Evolutionary conservation across 192 early-diverging fungal genomes (phyloP).

Genomic region (Pilaira anomala): DNA sequence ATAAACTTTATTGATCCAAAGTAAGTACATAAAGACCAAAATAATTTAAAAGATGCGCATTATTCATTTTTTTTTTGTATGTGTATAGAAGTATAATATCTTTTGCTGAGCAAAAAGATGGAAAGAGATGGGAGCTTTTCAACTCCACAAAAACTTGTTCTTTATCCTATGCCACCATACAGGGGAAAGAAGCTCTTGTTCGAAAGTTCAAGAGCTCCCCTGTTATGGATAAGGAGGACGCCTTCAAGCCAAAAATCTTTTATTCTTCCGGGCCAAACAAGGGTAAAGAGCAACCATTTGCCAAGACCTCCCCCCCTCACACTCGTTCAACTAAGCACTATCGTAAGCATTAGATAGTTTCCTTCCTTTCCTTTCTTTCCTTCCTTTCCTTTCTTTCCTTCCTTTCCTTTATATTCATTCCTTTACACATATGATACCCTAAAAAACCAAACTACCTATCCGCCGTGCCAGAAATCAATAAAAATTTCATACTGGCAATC

Average conservation of each 20-base stretch:
- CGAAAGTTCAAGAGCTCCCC: slow-evolving; percentile 76
- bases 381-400: no score
- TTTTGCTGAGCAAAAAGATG: slow-evolving; percentile 64
- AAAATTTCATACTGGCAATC: no score
- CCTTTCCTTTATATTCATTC: no score
- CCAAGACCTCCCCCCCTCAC: no score
- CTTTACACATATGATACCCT: no score
- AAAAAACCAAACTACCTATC: no score
- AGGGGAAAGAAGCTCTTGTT: slow-evolving; percentile 69
- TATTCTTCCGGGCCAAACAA: slow-evolving; percentile 52
- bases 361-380: no score
- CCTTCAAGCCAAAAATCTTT: slow-evolving; percentile 77
- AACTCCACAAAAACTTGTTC: slow-evolving; percentile 76
- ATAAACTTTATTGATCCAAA: slow-evolving; percentile 66
- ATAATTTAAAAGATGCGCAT: not conserved
- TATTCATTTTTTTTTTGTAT: no score
- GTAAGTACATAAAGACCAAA: slow-evolving; percentile 26
- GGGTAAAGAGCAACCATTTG: slow-evolving; percentile 46
- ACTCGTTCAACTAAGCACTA: no score
- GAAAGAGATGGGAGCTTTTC: slow-evolving; percentile 76
- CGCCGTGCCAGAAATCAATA: no score
- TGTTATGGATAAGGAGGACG: slow-evolving; percentile 74
- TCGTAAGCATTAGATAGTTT: no score
- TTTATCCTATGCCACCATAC: slow-evolving; percentile 73
- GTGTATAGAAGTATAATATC: slow-evolving; percentile 54